These are phyloP conservation scores for Quercus aquifolioides DNA, from an alignment of 306 rosid genomes.

Conservation along the genomic window DNA sequence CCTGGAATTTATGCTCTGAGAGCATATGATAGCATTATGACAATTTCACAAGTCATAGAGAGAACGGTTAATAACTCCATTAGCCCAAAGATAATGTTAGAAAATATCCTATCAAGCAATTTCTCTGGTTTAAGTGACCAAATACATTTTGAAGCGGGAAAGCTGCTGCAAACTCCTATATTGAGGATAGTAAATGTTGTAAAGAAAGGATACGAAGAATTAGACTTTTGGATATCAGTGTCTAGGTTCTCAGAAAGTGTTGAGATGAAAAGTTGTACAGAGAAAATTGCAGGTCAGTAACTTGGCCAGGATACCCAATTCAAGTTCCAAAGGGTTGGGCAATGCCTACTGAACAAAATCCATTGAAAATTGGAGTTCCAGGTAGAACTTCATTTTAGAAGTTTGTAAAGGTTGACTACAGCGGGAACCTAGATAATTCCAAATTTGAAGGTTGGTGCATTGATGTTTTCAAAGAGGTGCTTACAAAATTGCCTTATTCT, in stretches of 20 bases:
- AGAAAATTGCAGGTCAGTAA: conserved; percentile 4
- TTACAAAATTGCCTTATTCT: not conserved
- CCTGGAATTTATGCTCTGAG: conserved; percentile 32
- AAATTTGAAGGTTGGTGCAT: conserved; percentile 28
- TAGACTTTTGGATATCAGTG: too few relatives aligned
- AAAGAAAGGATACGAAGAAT: not conserved
- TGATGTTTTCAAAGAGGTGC: conserved; percentile 1
- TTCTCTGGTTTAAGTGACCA: conserved; percentile 29
- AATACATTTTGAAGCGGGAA: conserved; percentile 19
- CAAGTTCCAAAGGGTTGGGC: conserved; percentile 28
- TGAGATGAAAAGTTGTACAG: too few relatives aligned
- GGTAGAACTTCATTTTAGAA: conserved; percentile 6
- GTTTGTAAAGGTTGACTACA: conserved; percentile 16
- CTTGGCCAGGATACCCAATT: conserved; percentile 27
- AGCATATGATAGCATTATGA: conserved; percentile 25
- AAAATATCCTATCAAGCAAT: not conserved
- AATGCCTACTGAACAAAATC: conserved; percentile 19
- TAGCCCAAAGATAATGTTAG: not conserved
- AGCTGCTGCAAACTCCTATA: not conserved
- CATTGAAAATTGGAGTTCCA: conserved; percentile 32
- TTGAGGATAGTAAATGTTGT: conserved; percentile 30
- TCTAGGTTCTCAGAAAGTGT: too few relatives aligned
- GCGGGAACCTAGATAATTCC: not conserved
- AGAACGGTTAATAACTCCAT: not conserved
- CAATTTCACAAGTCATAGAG: conserved; percentile 18